phyloP scores from a whole-genome alignment of 169 alveolate genomes.

The Plasmodium billcollinsi region DNA sequence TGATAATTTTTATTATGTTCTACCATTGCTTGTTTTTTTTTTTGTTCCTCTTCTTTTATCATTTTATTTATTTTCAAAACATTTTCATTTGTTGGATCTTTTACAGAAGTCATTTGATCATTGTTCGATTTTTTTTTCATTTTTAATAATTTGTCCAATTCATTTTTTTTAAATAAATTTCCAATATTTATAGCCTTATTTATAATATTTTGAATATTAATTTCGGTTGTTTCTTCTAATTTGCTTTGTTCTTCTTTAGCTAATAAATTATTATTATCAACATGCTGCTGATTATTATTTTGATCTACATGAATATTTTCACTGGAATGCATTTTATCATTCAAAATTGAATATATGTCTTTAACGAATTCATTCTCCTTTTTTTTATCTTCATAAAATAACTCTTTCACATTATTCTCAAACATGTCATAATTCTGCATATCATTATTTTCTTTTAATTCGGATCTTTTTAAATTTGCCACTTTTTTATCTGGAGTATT shows the following conservation, averaged over 20 bases:
- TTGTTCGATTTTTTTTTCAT: not conserved
- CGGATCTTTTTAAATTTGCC: not conserved
- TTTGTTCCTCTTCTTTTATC: not conserved
- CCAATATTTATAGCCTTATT: constrained; percentile 65
- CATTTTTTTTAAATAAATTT: constrained; percentile 24
- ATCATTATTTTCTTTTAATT: constrained; percentile 2
- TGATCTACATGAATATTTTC: not conserved
- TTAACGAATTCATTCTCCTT: not conserved
- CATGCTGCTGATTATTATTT: not conserved
- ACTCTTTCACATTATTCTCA: not conserved
- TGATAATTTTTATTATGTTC: not conserved
- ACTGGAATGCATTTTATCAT: too few species aligned
- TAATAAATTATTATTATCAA: not conserved
- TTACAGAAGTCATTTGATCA: constrained; percentile 1
- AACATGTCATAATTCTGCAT: not conserved
- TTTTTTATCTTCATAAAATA: not conserved
- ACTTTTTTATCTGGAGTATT: not conserved
- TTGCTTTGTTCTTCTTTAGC: not conserved
- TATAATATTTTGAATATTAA: constrained; percentile 31
- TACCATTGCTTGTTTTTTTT: not conserved
- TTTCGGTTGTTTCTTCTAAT: not conserved
- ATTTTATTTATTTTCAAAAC: constrained; percentile 9
- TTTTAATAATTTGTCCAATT: constrained; percentile 19
- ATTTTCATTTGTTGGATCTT: not conserved
- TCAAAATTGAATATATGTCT: not conserved